Base-by-base conservation (phyloP, 148 eudicot species). In the Hydrangea macrophylla region DNA sequence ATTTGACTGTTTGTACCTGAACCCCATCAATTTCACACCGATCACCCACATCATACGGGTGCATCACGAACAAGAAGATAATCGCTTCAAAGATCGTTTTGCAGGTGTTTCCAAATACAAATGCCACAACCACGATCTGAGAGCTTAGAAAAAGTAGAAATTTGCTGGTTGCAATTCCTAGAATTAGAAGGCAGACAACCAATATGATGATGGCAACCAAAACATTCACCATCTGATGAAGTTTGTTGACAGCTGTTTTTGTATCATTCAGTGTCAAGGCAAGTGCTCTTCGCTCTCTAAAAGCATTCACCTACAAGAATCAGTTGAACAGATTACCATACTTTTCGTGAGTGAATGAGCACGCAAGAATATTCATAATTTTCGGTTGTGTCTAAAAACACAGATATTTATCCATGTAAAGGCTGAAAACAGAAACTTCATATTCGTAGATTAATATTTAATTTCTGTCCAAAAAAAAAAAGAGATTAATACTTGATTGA, bases 1-100 rank as follows among this genome's bases (percentile, higher is more conserved):
- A 3, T n/a, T 22, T 7, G 20, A 67, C 8, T 24, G 32, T 26
- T 31, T 4, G 13, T 77, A 86, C 90, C 86, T 86, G 84, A 70
- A 82, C 78, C 2, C 79, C 81, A 4, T 86, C 91, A 18, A 86
- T 76, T 58, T 83, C 86, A 64, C 88, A 84, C 18, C 86, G 88
- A 27, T 86, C 91, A 53, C 88, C 91, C 23, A 86, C 84, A 53
- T 84, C 88, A 32, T 75, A 86, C 0, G 88, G 88, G 57, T 82
- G 91, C 25, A 84, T 62, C 18, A 84, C 81, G 32, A 86, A 84
- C 15, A 82, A 51, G 76, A 86, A 82, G 58, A 86, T 75, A 48
- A 86, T 86, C 58, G 80, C 78, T 30, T 84, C 88, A 18, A 82
- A 82, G 1, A 80, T 71, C 8, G 73, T 79, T 78, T 82, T 86